Conservation (phyloP, 345 rosid species). For the Punica granatum region DNA sequence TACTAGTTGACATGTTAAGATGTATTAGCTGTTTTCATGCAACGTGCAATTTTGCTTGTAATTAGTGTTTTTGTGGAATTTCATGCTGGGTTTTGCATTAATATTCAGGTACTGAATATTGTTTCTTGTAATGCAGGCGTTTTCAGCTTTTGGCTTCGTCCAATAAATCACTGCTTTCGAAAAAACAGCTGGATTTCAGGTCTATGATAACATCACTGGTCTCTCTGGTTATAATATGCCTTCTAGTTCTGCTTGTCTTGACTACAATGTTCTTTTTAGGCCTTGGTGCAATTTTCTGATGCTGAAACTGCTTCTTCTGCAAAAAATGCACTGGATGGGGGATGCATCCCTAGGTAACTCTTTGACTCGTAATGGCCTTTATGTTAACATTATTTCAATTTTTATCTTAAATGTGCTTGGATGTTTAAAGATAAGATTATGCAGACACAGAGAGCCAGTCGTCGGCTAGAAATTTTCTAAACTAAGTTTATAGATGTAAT, state of each 20-base stretch:
- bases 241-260: not conserved
- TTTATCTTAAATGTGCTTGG: too few relatives aligned
- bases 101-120: conserved; percentile 15
- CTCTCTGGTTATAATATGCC: not conserved
- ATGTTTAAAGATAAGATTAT: not conserved
- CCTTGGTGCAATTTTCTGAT: conserved; percentile 95
- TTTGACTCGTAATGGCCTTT: conserved; percentile 27
- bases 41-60: not conserved
- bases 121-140: conserved; percentile 57
- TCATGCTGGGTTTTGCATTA: not conserved
- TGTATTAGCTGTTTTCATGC: not conserved
- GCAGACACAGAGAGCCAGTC: not conserved
- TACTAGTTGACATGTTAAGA: not conserved
- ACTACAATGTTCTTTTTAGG: conserved; percentile 40
- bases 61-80: not conserved
- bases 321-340: conserved; percentile 79
- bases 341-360: conserved; percentile 98
- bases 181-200: conserved; percentile 99
- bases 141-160: conserved; percentile 97
- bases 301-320: conserved; percentile 87
- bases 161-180: conserved; percentile 96
- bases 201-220: conserved; percentile 8
- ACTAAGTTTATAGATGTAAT: not conserved
- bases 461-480: not conserved
- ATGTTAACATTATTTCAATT: not conserved